A percentile compares a stretch with the other conserved stretches of the same genome.
phyloP scores from a whole-genome alignment of 108 stramenopile genomes.

The Cyclostephanos invisitatus region DNA sequence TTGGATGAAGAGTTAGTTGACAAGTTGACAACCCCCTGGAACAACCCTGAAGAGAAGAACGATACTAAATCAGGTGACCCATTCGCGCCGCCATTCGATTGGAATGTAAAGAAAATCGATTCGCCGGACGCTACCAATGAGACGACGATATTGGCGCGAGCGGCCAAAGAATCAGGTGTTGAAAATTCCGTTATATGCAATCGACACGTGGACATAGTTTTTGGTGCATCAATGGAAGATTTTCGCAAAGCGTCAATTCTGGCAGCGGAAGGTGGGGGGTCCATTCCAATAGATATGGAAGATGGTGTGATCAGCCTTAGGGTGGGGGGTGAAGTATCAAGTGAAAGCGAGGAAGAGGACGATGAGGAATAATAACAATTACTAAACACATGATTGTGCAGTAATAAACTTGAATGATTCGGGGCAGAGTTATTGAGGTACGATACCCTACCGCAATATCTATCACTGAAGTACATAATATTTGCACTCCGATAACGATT shows the following conservation, averaged over 20 bases:
- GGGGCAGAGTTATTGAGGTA: no score
- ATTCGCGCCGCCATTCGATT: conserved; percentile 47
- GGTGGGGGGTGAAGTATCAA: conserved; percentile 53
- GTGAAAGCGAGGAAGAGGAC: conserved; percentile 50
- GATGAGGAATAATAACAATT: conserved; percentile 23
- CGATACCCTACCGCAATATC: no score
- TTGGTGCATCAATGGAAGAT: conserved; percentile 65
- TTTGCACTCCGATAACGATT: no score
- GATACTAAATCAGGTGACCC: conserved; percentile 40
- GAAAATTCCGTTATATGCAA: conserved; percentile 78
- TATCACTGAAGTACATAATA: no score
- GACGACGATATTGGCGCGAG: conserved; percentile 11
- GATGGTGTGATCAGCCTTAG: conserved; percentile 50
- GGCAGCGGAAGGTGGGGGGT: conserved; percentile 32
- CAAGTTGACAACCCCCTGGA: conserved; percentile 63
- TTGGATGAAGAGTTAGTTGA: conserved; percentile 71
- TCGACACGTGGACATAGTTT: conserved; percentile 58
- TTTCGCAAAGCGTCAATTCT: conserved; percentile 50
- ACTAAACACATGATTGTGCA: no score
- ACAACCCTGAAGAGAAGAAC: conserved; percentile 12
- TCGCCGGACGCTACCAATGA: conserved; percentile 44
- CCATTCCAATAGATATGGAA: conserved; percentile 47
- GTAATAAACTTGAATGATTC: no score
- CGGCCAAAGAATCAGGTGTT: conserved; percentile 43
- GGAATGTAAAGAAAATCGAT: conserved; percentile 41